phyloP scores from a whole-genome alignment of 2,329 filamentous ascomycete species.

The Lachnellula cervina region DNA sequence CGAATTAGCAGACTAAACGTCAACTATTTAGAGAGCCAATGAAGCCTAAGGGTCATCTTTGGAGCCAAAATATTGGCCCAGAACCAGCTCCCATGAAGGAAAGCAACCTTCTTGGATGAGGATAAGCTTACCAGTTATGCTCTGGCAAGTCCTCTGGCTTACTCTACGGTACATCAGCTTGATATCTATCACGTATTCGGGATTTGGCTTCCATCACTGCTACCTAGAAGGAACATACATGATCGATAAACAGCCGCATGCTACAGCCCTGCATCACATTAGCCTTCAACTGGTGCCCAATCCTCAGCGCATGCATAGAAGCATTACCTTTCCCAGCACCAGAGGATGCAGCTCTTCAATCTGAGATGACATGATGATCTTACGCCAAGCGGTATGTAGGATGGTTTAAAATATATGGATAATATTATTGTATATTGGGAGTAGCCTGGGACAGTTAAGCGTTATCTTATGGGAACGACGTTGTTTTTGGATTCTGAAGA shows the following conservation, averaged over 20 bases:
- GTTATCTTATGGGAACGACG: too few relatives aligned
- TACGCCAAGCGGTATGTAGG: background rate
- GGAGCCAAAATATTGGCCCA: too few relatives aligned
- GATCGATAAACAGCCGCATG: background rate
- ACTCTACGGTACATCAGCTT: background rate
- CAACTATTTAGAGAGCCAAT: too few relatives aligned
- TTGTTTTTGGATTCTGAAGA: too few relatives aligned
- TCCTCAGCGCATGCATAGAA: background rate
- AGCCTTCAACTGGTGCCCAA: background rate
- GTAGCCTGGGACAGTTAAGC: too few relatives aligned
- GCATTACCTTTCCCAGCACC: background rate
- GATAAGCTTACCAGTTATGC: slow-evolving; percentile 1
- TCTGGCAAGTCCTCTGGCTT: slow-evolving; percentile 3
- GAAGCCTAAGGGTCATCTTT: too few relatives aligned
- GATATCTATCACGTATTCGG: background rate
- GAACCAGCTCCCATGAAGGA: too few relatives aligned
- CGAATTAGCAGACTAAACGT: too few relatives aligned
- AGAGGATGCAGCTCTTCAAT: background rate
- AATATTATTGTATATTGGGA: too few relatives aligned
- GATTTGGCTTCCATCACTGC: background rate
- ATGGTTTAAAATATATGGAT: too few relatives aligned
- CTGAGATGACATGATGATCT: background rate
- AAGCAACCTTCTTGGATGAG: too few relatives aligned
- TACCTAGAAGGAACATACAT: background rate
- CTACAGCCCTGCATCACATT: background rate